phyloP scores from a whole-genome alignment of 495 filamentous ascomycete genomes.

The Penicillium subrubescens region DNA sequence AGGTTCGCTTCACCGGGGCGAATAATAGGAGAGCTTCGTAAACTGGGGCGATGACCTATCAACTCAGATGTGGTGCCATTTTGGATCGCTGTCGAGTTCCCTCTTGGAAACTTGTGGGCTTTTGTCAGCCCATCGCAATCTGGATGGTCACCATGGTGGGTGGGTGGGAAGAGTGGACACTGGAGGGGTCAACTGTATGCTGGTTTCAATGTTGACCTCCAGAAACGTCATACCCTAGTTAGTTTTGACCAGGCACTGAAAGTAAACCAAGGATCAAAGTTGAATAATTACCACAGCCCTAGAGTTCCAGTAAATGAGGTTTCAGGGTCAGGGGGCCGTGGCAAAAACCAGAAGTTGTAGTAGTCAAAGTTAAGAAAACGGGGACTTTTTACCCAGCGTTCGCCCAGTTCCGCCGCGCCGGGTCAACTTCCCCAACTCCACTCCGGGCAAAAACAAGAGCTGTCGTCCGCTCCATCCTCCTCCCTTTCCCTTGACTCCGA shows the following conservation, averaged over 20 bases:
- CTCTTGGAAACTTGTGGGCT: background rate
- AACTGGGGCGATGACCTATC: slow-evolving; percentile 26
- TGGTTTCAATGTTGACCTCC: background rate
- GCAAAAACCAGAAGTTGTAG: background rate
- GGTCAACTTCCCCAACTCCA: slow-evolving; percentile 29
- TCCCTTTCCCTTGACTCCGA: background rate
- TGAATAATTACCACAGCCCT: no score
- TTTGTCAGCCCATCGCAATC: background rate
- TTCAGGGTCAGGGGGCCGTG: background rate
- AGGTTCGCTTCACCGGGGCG: slow-evolving; percentile 23
- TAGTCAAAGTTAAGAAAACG: background rate
- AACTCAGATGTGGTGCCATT: slow-evolving; percentile 5
- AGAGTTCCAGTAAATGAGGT: background rate
- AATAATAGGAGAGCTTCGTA: slow-evolving; percentile 9
- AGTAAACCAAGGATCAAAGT: background rate
- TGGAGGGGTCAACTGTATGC: background rate
- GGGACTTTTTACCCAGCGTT: slow-evolving; percentile 9
- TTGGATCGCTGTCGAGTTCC: background rate
- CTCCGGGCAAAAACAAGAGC: slow-evolving; percentile 23
- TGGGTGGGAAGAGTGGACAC: background rate
- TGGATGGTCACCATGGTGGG: background rate
- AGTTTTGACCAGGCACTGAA: background rate
- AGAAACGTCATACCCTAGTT: background rate
- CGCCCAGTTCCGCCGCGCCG: slow-evolving; percentile 30
- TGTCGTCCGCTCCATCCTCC: slow-evolving; percentile 9